Conservation (phyloP, 116 monocot genomes). For the Trichopus zeylanicus region DNA sequence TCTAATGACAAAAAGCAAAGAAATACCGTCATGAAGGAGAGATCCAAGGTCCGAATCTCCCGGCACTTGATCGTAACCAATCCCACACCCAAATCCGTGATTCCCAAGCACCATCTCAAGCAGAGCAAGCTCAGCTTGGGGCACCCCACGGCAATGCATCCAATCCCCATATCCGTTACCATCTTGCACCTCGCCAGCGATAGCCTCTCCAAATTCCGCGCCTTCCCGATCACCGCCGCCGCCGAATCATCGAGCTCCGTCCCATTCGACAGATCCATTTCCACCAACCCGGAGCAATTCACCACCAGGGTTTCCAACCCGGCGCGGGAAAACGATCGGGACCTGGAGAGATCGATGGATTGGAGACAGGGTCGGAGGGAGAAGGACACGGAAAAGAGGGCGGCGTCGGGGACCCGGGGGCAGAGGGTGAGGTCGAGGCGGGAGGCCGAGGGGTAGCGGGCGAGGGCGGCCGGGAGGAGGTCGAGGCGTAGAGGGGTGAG, state of each 20-base stretch:
- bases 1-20: too few relatives aligned
- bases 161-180: conserved; percentile 67
- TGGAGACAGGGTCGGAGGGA: conserved; percentile 14
- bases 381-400: conserved; percentile 19
- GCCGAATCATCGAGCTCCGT: conserved; percentile 41
- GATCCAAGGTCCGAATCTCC: conserved; percentile 45
- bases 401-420: conserved; percentile 43
- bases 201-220: conserved; percentile 34
- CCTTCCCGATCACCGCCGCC: conserved; percentile 37
- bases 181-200: conserved; percentile 44
- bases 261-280: conserved; percentile 49
- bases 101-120: conserved; percentile 60
- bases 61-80: conserved; percentile 63
- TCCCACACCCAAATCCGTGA: conserved; percentile 58
- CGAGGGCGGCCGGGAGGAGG: conserved; percentile 39
- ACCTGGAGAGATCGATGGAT: conserved; percentile 48
- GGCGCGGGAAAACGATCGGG: conserved; percentile 20
- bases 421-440: conserved; percentile 57
- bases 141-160: conserved; percentile 74
- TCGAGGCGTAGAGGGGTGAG: conserved; percentile 41
- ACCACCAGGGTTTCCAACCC: conserved; percentile 27
- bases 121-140: conserved; percentile 30
- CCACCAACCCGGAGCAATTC: conserved; percentile 30
- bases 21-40: conserved; percentile 57
- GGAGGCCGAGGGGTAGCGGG: conserved; percentile 34